Conservation (phyloP, 2,329 filamentous ascomycete species). For the Fusarium papillatum region DNA sequence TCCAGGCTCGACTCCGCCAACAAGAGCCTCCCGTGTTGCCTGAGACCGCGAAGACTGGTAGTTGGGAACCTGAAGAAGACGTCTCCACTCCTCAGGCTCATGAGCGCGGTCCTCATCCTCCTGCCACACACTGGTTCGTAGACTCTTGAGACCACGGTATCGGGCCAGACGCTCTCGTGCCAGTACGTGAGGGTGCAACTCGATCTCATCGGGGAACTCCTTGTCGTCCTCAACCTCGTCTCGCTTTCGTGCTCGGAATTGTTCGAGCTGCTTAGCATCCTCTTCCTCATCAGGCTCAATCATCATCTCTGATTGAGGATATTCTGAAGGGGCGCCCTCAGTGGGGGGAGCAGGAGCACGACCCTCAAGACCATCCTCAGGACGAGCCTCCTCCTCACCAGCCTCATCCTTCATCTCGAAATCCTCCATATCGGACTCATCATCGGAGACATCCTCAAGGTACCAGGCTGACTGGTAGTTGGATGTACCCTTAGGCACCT, state of each 20-base stretch:
- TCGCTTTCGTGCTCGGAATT: constrained; percentile 83
- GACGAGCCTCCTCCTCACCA: constrained; percentile 71
- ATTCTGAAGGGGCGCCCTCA: constrained; percentile 87
- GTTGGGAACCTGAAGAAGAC: constrained; percentile 88
- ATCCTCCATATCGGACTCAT: constrained; percentile 87
- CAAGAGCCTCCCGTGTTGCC: constrained; percentile 83
- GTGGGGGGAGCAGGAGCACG: constrained; percentile 76
- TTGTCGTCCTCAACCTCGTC: constrained; percentile 90
- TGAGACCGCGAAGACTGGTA: constrained; percentile 88
- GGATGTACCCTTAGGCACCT: constrained; percentile 91
- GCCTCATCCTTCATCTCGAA: constrained; percentile 69
- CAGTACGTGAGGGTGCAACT: constrained; percentile 88
- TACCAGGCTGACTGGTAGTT: constrained; percentile 97
- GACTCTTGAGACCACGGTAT: constrained; percentile 92
- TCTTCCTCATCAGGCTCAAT: constrained; percentile 87
- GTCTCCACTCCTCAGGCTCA: constrained; percentile 91
- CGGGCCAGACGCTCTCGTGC: constrained; percentile 88
- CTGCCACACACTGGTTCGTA: constrained; percentile 91
- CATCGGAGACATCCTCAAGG: constrained; percentile 83
- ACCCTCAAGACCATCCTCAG: constrained; percentile 88
- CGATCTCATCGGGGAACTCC: constrained; percentile 98
- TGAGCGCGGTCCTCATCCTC: constrained; percentile 88
- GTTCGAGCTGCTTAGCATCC: constrained; percentile 81
- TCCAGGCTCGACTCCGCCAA: constrained; percentile 89
- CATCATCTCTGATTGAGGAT: constrained; percentile 95